Percentiles rank a stretch among this genome's conserved stretches.
Conservation (phyloP, 306 rosid species). For the Prunus dulcis region DNA sequence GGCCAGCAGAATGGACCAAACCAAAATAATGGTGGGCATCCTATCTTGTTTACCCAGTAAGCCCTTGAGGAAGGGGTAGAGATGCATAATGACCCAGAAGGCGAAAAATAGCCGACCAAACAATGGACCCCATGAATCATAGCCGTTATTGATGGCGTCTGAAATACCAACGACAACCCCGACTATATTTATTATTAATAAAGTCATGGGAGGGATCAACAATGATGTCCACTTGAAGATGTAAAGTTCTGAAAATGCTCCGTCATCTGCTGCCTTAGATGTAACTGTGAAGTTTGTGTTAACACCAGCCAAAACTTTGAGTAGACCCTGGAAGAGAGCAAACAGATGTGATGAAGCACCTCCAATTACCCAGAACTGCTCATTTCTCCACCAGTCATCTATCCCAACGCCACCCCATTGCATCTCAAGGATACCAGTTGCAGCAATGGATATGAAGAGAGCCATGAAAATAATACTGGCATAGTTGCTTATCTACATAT, state of each 20-base stretch:
- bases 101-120: slow-evolving; percentile 96
- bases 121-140: slow-evolving; percentile 95
- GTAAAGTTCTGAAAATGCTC: slow-evolving; percentile 88
- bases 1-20: slow-evolving; percentile 88
- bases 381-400: slow-evolving; percentile 99
- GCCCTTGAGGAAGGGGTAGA: slow-evolving; percentile 95
- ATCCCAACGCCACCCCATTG: slow-evolving; percentile 93
- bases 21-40: slow-evolving; percentile 85
- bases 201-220: slow-evolving; percentile 74
- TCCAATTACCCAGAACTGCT: slow-evolving; percentile 98
- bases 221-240: slow-evolving; percentile 94
- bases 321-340: slow-evolving; percentile 87
- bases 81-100: slow-evolving; percentile 86
- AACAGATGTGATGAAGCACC: slow-evolving; percentile 91
- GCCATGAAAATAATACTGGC: slow-evolving; percentile 88
- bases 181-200: slow-evolving; percentile 72
- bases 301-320: slow-evolving; percentile 92
- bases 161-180: slow-evolving; percentile 88
- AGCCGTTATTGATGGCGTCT: slow-evolving; percentile 92
- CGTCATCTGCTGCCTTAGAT: slow-evolving; percentile 94
- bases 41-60: slow-evolving; percentile 78
- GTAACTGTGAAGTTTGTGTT: slow-evolving; percentile 93
- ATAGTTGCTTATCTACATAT: slow-evolving; percentile 87
- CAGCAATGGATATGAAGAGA: slow-evolving; percentile 88
- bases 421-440: slow-evolving; percentile 93